phyloP scores from a whole-genome alignment of 2,329 filamentous ascomycete species.

The Exophiala mesophila region DNA sequence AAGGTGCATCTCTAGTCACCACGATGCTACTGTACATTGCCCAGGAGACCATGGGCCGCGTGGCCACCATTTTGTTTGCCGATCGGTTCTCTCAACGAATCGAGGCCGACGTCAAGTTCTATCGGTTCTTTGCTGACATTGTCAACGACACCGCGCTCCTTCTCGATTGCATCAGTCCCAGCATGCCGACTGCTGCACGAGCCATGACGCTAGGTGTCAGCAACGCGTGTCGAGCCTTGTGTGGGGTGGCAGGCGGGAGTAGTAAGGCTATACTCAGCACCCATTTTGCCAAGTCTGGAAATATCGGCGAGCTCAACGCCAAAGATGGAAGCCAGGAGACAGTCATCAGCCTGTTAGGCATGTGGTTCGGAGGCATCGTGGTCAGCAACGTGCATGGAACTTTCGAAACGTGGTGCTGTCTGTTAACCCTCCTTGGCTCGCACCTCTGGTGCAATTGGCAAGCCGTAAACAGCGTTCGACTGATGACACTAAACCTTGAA shows the following conservation, averaged over 20 bases:
- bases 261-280: conserved; percentile 86
- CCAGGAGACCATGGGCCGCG: conserved; percentile 72
- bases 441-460: conserved; percentile 83
- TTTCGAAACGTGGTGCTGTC: conserved; percentile 65
- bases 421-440: conserved; percentile 65
- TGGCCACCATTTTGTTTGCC: conserved; percentile 83
- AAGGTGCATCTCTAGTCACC: conserved; percentile 55
- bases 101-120: conserved; percentile 86
- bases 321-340: conserved; percentile 96
- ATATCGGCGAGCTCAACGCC: conserved; percentile 89
- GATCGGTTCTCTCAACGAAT: conserved; percentile 75
- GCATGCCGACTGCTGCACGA: conserved; percentile 56
- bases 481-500: conserved; percentile 81
- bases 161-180: conserved; percentile 76
- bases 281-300: conserved; percentile 83
- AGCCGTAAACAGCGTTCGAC: conserved; percentile 76
- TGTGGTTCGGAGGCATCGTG: conserved; percentile 76
- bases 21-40: conserved; percentile 73
- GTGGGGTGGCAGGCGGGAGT: conserved; percentile 83
- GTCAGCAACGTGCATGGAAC: conserved; percentile 70
- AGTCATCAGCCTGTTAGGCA: conserved; percentile 79
- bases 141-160: conserved; percentile 85
- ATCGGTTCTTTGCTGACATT: conserved; percentile 78
- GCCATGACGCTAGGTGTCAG: conserved; percentile 56
- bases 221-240: conserved; percentile 63